Evolutionary conservation across 2,329 filamentous ascomycete species (phyloP), one percentile per base, ranked within the genome.

Genomic region (Cytospora mali): DNA sequence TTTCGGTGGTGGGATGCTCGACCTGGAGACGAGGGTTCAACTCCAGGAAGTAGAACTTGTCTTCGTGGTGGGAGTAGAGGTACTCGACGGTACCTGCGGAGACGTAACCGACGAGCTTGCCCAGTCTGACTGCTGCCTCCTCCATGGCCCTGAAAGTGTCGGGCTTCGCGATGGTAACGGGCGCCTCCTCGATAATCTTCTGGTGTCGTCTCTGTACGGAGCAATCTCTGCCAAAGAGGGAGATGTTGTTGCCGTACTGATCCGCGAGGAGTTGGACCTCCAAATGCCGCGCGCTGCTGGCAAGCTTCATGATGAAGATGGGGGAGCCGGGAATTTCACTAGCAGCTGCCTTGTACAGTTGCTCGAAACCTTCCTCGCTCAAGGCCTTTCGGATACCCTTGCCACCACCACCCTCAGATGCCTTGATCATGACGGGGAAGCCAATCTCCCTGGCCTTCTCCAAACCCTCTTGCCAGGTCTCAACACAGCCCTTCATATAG

Each of bases 241-340:
- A 99, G 75, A 99, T 97, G 81, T 98, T 98, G 86, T 99, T 97
- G 74, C 96, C 95, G 76, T 99, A 99, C 84, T 99, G 93, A 81
- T 99, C 96, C 68, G 95, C 96, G 59, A 99, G 84, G 68, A 99
- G 83, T 80, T 99, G 95, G 63, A 99, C 96, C 79, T 99, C 95
- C 80, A 99, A 82, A 84, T 99, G 95, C 70, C 95, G 85, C 48
- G 95, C 95, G 75, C 96, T 97, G 70, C 94, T 95, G 55, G 95
- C 95, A 67, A 99, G 83, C 87, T 99, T 97, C 95, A 99, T 99
- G 81, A 99, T 96, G 85, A 99, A 99, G 79, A 99, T 99, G 69
- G 96, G 95, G 31, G 95, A 99, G 54, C 96, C 96, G 13, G 95
- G 96, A 69, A 99, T 98, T 78, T 99, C 96, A 76, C 90, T 96